Percentiles rank a stretch among this genome's conserved stretches.
phyloP scores from a whole-genome alignment of 495 filamentous ascomycete genomes.

The Penicillium soppii region DNA sequence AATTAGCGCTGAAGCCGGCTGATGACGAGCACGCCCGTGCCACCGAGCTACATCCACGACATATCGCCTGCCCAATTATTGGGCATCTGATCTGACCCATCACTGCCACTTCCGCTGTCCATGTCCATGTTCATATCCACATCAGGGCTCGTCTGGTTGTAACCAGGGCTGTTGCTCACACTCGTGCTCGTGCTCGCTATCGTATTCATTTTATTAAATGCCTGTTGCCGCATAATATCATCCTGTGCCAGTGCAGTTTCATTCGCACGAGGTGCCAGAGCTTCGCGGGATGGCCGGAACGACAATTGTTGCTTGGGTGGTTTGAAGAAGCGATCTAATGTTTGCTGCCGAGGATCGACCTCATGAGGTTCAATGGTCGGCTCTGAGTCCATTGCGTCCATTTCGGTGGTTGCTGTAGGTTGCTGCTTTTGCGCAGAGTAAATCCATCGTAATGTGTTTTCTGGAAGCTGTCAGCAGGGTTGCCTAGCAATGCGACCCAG shows the following conservation, averaged over 20 bases:
- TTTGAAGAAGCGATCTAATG: conserved; percentile 45
- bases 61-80: conserved; percentile 13
- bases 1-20: conserved; percentile 13
- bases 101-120: conserved; percentile 18
- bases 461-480: conserved; percentile 26
- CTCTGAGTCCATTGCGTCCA: conserved; percentile 29
- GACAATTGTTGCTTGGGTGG: conserved; percentile 19
- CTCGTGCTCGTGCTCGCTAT: conserved; percentile 17
- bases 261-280: conserved; percentile 27
- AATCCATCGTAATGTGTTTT: conserved; percentile 49
- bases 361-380: conserved; percentile 22
- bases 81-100: conserved; percentile 16
- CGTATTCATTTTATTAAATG: conserved; percentile 18
- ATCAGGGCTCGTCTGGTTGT: conserved; percentile 16
- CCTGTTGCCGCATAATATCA: conserved; percentile 17
- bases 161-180: conserved; percentile 25
- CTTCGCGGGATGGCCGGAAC: conserved; percentile 28
- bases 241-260: conserved; percentile 17
- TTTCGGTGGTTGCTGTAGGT: conserved; percentile 13
- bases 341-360: conserved; percentile 46
- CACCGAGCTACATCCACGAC: conserved; percentile 27
- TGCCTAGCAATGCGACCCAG: background rate
- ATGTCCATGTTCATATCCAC: conserved; percentile 47
- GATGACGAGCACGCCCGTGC: background rate
- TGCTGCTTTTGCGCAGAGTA: conserved; percentile 42